Conservation (phyloP, 2,329 filamentous ascomycete species). For the Reticulascus tulasneorum region DNA sequence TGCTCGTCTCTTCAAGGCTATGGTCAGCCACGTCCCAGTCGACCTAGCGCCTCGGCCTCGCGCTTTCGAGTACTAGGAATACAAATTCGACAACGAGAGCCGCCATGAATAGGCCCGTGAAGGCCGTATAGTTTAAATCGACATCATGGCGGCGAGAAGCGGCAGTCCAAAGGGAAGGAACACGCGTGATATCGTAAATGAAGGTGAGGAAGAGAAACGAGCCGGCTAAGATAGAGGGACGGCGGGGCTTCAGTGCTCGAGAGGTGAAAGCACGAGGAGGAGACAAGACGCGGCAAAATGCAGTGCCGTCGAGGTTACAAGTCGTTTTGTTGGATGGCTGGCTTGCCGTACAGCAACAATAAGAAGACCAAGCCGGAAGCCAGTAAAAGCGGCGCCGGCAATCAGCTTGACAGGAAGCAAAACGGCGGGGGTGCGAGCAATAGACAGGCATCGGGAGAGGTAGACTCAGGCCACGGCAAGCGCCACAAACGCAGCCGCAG, state of each 20-base stretch:
- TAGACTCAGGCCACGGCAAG: too few relatives aligned
- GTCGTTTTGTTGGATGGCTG: neutral
- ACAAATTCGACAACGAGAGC: neutral
- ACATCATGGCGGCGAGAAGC: neutral
- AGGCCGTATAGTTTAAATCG: neutral
- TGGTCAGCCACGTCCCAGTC: neutral
- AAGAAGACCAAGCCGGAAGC: slow-evolving; percentile 2
- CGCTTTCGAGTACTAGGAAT: neutral
- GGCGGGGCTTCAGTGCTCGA: slow-evolving; percentile 1
- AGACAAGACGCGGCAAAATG: neutral
- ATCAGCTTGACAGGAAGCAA: slow-evolving; percentile 1
- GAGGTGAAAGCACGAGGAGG: neutral
- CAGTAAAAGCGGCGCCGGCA: neutral
- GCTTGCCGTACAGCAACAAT: neutral
- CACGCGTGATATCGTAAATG: neutral
- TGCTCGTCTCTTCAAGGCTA: slow-evolving; percentile 13
- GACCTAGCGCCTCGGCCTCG: neutral
- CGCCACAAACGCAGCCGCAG: too few relatives aligned
- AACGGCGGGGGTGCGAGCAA: neutral
- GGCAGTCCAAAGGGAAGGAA: neutral
- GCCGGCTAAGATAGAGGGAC: neutral
- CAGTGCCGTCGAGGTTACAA: neutral
- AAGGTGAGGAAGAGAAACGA: slow-evolving; percentile 1
- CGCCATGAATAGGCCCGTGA: neutral
- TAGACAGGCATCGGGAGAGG: neutral